Percentiles rank a stretch among this genome's conserved stretches.
Evolutionary conservation across 257 asterid species (phyloP).

Genomic region (Lycium ferocissimum): DNA sequence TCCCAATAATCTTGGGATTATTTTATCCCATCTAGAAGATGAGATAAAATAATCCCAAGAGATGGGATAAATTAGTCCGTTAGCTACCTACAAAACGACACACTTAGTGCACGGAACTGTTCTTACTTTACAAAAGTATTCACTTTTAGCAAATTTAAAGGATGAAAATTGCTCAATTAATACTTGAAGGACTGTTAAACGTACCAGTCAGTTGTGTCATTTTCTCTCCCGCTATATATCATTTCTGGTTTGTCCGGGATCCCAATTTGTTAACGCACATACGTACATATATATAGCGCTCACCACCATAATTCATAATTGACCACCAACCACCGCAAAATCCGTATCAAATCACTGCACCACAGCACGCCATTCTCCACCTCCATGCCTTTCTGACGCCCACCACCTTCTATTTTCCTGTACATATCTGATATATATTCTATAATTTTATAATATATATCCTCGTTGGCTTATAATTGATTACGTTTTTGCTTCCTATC

Average conservation of each 20-base stretch:
- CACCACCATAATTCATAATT: not conserved
- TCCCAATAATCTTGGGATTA: too few relatives aligned
- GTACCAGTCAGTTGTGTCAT: too few relatives aligned
- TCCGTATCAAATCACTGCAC: not conserved
- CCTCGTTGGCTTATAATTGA: not conserved
- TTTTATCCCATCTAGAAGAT: too few relatives aligned
- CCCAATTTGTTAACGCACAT: not conserved
- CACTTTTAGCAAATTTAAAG: too few relatives aligned
- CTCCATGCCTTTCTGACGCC: not conserved
- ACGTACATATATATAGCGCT: not conserved
- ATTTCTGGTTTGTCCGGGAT: not conserved
- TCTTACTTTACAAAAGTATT: too few relatives aligned
- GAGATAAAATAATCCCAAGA: too few relatives aligned
- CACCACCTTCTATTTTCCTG: not conserved
- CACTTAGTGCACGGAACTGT: too few relatives aligned
- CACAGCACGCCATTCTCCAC: not conserved
- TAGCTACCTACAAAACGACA: too few relatives aligned
- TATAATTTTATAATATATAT: not conserved
- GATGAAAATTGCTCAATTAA: too few relatives aligned
- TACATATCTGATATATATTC: not conserved
- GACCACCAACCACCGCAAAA: conserved; percentile 5
- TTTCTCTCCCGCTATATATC: not conserved
- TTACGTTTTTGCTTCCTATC: not conserved
- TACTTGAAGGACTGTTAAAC: too few relatives aligned
- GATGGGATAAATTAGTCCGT: too few relatives aligned